Evolutionary conservation across 164 flowering plant species (phyloP), one percentile per base, ranked within the genome.

Genomic region (Chloranthus sessilifolius): DNA sequence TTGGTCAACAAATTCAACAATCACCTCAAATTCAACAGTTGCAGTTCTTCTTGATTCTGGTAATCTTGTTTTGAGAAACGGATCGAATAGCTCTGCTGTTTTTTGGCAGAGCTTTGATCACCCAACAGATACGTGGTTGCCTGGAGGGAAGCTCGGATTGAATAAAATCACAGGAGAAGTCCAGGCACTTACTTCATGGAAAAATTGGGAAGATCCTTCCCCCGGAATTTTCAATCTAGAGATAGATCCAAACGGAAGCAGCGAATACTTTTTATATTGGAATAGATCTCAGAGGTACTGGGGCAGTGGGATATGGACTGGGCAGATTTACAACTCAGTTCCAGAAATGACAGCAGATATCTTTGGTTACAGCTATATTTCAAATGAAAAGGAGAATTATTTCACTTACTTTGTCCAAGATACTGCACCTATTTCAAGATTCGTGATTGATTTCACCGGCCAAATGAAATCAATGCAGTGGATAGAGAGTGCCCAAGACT

Each of bases 331-430:
- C 46, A 52, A 35, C 15, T 29, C 9, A 20, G 56, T 60, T 15
- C 64, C 70, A 10, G 65, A 65, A 42, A 65, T 65, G 65, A 34
- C 39, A 29, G 2, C 21, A 17, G 51, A 26, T 4, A n/a, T 61
- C 14, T 56, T 25, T 43, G 43, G 57, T 42, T 47, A 33, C 52
- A 66, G 55, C 41, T 61, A 37, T 19, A 5, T 61, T 4, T 2
- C 26, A 6, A 53, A 47, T 23, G 47, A 37, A 0, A 17, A 42
- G 0, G 59, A 36, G 51, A 66, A 28, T 25, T 66, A 66, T 17
- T 57, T 52, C 38, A 66, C 51, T 0, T 66, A 66, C 29, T 0
- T 6, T 2, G 28, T 46, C 17, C 25, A 40, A 1, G 7, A 36
- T 25, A 10, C 10, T 5, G 25, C 40, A 21, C 0, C 48, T 15